Percentiles rank a stretch among this genome's conserved stretches.
These are phyloP conservation scores for Fulvia fulva DNA, from an alignment of 2,329 filamentous ascomycete genomes.

Conservation along the genomic window DNA sequence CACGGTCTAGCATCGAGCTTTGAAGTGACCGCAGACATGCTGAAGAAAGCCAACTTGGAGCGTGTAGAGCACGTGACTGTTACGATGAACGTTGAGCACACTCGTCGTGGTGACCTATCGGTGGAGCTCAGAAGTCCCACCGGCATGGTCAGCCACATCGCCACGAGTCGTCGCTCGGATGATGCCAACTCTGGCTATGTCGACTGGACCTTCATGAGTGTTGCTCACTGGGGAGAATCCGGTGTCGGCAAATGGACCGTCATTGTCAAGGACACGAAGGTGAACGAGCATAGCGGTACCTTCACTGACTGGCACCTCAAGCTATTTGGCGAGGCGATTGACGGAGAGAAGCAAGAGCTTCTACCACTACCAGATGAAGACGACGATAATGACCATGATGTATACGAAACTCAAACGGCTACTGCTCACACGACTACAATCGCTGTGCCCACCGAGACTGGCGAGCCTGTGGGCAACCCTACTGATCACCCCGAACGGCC, in stretches of 20 bases:
- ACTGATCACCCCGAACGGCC: constrained; percentile 50
- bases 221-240: constrained; percentile 91
- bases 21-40: constrained; percentile 74
- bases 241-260: constrained; percentile 89
- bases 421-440: constrained; percentile 59
- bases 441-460: constrained; percentile 44
- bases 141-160: constrained; percentile 77
- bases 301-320: constrained; percentile 92
- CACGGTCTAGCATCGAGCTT: constrained; percentile 75
- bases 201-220: constrained; percentile 99
- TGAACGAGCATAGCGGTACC: constrained; percentile 71
- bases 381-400: constrained; percentile 79
- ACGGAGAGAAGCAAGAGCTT: constrained; percentile 66
- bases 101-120: constrained; percentile 81
- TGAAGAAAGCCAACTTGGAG: constrained; percentile 77
- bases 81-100: constrained; percentile 93
- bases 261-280: constrained; percentile 75
- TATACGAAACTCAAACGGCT: constrained; percentile 53
- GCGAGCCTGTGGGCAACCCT: constrained; percentile 42
- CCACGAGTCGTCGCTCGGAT: constrained; percentile 69
- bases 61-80: constrained; percentile 91
- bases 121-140: constrained; percentile 85
- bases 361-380: constrained; percentile 78
- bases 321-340: constrained; percentile 85
- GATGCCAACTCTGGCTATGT: constrained; percentile 65